Base-by-base conservation (phyloP, 2,329 filamentous ascomycete genomes). In the Westerdykella aurantiaca region DNA sequence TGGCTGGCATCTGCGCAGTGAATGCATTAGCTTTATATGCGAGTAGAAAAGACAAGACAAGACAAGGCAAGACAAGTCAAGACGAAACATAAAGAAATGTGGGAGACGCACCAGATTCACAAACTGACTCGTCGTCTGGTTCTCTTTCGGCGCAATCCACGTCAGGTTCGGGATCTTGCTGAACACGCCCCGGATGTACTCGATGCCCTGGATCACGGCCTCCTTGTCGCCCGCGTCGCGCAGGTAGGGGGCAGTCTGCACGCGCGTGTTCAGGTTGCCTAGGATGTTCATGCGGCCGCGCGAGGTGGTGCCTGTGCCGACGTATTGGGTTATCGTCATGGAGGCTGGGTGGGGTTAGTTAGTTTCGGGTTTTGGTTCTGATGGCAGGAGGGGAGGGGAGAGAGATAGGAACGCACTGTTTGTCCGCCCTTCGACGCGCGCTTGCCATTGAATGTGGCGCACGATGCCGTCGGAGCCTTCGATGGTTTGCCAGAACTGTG, bases 381-480 rank as follows among this genome's bases (percentile, higher is more conserved):
- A 39, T 48, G 34, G 59, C 52, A 39, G 69, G 72, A 43, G 71
- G 33, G 10, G 17, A 38, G 17, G 17, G 17, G n/a, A 35, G 17
- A 10, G 29, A 10, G 33, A 14, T 9, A 14, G 10, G 34, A 23
- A 37, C 43, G 12, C 43, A 55, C 52, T 56, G 2, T 48, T 52
- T 2, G 44, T 53, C 7, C 47, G 38, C 22, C 73, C 76, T 52
- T 82, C 80, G 12, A 82, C 77, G 41, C 81, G 73, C 14, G 78
- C 74, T 7, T 80, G 83, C 71, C 78, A 84, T 60, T 84, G 81
- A 6, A 83, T 69, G 57, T 82, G 79, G 37, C 81, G 73, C 4
- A 74, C 71, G 41, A 81, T 74, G 14, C 79, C 79, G 51, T 85
- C 81, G 2, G 63, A 59, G 9, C 68, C 68, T 14, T 58, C 53